A percentile compares a stretch with the other conserved stretches of the same genome.
These are phyloP conservation scores for Batrachochytrium dendrobatidis DNA, from an alignment of 371 early-diverging fungal genomes.

Conservation along the genomic window DNA sequence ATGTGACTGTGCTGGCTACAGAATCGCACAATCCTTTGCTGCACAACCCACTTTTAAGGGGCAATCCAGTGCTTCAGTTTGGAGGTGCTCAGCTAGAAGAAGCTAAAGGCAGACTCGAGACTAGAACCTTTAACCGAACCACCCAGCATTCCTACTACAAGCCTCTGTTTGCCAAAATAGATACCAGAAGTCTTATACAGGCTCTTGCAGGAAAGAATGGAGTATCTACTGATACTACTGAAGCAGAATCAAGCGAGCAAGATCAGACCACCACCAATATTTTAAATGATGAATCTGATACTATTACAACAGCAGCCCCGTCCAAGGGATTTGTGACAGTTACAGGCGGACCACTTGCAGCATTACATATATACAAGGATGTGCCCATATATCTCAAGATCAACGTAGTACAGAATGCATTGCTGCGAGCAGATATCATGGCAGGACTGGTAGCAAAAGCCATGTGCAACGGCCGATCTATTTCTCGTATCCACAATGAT, in stretches of 20 bases:
- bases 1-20: constrained; percentile 29
- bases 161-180: constrained; percentile 17
- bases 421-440: constrained; percentile 36
- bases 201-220: constrained; percentile 1
- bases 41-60: constrained; percentile 15
- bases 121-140: constrained; percentile 17
- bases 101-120: constrained; percentile 31
- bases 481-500: constrained; percentile 23
- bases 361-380: constrained; percentile 27
- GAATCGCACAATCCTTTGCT: background rate
- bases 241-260: too few relatives aligned
- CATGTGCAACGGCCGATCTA: constrained; percentile 10
- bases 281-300: too few relatives aligned
- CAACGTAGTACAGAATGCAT: constrained; percentile 37
- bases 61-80: constrained; percentile 22
- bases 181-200: background rate
- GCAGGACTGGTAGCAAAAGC: constrained; percentile 31
- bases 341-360: constrained; percentile 20
- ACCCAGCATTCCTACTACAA: constrained; percentile 10
- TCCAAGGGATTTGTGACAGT: constrained; percentile 11
- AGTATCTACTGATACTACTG: too few relatives aligned
- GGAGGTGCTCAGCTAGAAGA: constrained; percentile 16
- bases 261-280: too few relatives aligned
- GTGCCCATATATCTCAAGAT: constrained; percentile 30
- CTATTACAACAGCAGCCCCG: too few relatives aligned